Evolutionary conservation across 805 yeast species (phyloP).

Genomic region (Kodamaea restingae): DNA sequence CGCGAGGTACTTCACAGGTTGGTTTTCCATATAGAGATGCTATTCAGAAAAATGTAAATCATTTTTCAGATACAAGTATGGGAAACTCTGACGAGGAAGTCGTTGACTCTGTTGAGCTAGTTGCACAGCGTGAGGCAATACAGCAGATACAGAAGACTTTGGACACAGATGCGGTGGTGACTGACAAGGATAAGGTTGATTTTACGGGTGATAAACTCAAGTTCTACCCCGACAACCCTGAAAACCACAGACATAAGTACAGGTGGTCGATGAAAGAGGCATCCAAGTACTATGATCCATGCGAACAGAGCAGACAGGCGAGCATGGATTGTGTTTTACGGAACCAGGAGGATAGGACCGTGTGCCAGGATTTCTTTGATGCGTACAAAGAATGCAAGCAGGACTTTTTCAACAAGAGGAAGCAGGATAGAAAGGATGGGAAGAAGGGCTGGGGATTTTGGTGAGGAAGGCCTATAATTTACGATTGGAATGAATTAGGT

Average conservation of each 20-base stretch:
- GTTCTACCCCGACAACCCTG: slow-evolving; percentile 87
- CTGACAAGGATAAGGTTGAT: slow-evolving; percentile 42
- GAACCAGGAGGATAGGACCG: slow-evolving; percentile 60
- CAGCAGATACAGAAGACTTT: slow-evolving; percentile 1
- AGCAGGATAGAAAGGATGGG: slow-evolving; percentile 33
- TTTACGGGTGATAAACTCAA: slow-evolving; percentile 58
- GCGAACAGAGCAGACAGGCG: slow-evolving; percentile 85
- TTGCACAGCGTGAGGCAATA: background rate
- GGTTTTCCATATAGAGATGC: slow-evolving; percentile 1
- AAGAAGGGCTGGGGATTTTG: slow-evolving; percentile 43
- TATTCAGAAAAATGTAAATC: background rate
- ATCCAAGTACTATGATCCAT: slow-evolving; percentile 87
- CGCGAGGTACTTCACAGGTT: slow-evolving; percentile 16
- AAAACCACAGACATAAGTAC: slow-evolving; percentile 61
- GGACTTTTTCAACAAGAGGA: slow-evolving; percentile 36
- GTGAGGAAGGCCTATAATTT: slow-evolving; percentile 15
- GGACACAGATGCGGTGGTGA: slow-evolving; percentile 25
- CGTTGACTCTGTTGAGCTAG: slow-evolving; percentile 1
- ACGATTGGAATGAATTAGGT: too few species aligned
- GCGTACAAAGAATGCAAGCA: slow-evolving; percentile 91
- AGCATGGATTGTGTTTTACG: slow-evolving; percentile 78
- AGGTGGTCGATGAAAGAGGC: slow-evolving; percentile 73
- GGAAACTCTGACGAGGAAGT: slow-evolving; percentile 1
- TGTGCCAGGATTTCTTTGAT: slow-evolving; percentile 77
- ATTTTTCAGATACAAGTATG: background rate